These are phyloP conservation scores for Funneliformis mosseae DNA, from an alignment of 192 early-diverging fungal species.

Conservation along the genomic window DNA sequence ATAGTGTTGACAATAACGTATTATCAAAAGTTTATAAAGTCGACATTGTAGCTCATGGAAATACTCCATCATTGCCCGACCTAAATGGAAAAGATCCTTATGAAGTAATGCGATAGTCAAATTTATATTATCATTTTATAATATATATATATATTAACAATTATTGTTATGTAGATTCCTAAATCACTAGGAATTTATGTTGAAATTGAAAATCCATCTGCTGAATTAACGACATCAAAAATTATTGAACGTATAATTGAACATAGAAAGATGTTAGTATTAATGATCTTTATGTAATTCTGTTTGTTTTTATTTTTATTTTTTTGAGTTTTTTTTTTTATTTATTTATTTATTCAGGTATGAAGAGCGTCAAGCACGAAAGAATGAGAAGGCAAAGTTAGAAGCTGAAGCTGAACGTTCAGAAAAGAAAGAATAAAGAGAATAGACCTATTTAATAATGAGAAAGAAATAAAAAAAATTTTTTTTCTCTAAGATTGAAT, in stretches of 20 bases:
- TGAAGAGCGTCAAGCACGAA: slow-evolving; percentile 77
- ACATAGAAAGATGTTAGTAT: slow-evolving; percentile 74
- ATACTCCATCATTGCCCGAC: slow-evolving; percentile 65
- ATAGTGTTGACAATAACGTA: slow-evolving; percentile 84
- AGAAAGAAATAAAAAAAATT: too few species aligned
- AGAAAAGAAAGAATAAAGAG: too few species aligned
- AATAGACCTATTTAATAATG: too few species aligned
- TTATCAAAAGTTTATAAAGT: slow-evolving; percentile 86
- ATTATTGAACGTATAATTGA: slow-evolving; percentile 91
- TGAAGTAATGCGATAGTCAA: slow-evolving; percentile 40
- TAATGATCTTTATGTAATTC: background rate
- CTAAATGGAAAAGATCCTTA: slow-evolving; percentile 84
- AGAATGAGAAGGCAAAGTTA: slow-evolving; percentile 67
- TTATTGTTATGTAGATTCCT: slow-evolving; percentile 56
- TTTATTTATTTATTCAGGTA: too few species aligned
- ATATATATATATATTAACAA: background rate
- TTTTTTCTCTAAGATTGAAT: too few species aligned
- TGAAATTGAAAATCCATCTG: slow-evolving; percentile 77
- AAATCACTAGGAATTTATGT: slow-evolving; percentile 77
- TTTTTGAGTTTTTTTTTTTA: too few species aligned
- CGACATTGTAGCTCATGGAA: slow-evolving; percentile 77
- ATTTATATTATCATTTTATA: background rate
- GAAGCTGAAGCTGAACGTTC: slow-evolving; percentile 38
- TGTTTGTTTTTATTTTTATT: background rate
- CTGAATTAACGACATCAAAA: slow-evolving; percentile 77